Evolutionary conservation across 768 basidiomycete species (phyloP).

Genomic region (Exsudoporus frostii): DNA sequence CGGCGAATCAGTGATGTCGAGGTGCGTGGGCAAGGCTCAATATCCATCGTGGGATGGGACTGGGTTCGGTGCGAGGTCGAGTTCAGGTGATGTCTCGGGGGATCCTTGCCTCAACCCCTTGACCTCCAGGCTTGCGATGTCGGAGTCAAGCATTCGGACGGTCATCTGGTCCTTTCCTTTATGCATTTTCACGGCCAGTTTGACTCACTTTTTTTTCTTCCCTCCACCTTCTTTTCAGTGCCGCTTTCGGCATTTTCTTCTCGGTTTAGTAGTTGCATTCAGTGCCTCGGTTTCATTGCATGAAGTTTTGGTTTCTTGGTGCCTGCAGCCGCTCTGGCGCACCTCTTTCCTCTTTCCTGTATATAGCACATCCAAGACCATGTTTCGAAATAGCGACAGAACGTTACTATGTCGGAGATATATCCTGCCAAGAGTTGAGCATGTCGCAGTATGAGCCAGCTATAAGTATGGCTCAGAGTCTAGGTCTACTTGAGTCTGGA

Average conservation of each 20-base stretch:
- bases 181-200: not conserved
- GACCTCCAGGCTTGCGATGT: not conserved
- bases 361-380: too few relatives aligned
- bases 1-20: not conserved
- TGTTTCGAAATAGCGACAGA: too few relatives aligned
- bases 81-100: not conserved
- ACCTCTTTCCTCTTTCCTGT: not conserved
- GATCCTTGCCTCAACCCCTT: not conserved
- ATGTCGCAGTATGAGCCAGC: too few relatives aligned
- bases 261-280: too few relatives aligned
- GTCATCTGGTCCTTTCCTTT: not conserved
- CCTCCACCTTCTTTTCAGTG: not conserved
- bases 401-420: too few relatives aligned
- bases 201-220: not conserved
- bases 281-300: not conserved
- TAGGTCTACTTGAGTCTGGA: too few relatives aligned
- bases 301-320: not conserved
- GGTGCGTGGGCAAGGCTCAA: not conserved
- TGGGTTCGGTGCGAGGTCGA: not conserved
- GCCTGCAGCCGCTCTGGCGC: not conserved
- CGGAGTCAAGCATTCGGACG: not conserved
- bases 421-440: too few relatives aligned
- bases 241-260: too few relatives aligned
- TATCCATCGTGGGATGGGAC: not conserved
- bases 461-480: too few relatives aligned